Percentiles rank a stretch among this genome's conserved stretches.
Evolutionary conservation across 2,329 filamentous ascomycete genomes (phyloP).

Genomic region (Furcasterigmium sp.): DNA sequence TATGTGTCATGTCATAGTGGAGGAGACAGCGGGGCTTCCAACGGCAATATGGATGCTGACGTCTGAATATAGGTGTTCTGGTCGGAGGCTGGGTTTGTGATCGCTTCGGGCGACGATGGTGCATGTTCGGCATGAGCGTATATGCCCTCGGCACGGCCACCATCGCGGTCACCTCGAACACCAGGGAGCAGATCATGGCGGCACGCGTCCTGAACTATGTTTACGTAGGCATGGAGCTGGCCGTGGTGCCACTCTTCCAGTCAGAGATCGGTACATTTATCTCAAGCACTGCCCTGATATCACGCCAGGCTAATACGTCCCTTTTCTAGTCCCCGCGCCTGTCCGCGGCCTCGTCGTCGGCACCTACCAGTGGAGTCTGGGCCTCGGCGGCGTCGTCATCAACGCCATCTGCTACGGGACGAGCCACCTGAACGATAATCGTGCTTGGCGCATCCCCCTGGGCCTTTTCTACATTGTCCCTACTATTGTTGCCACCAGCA

Average conservation of each 20-base stretch:
- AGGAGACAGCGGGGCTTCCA: too few species aligned
- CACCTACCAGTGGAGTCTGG: conserved; percentile 20
- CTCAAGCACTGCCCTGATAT: neutral
- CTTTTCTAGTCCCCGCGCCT: conserved; percentile 15
- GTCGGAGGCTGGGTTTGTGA: conserved; percentile 16
- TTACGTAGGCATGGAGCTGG: conserved; percentile 33
- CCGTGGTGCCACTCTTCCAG: conserved; percentile 29
- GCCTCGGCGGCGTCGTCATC: conserved; percentile 13
- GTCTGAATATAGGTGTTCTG: conserved; percentile 11
- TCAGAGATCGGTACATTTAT: conserved; percentile 20
- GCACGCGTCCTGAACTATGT: conserved; percentile 29
- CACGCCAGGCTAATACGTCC: neutral
- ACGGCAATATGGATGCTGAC: too few species aligned
- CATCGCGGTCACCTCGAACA: conserved; percentile 23
- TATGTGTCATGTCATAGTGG: conserved; percentile 11
- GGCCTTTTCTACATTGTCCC: conserved; percentile 27
- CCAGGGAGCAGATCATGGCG: conserved; percentile 24
- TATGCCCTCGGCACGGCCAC: conserved; percentile 24
- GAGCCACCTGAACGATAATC: conserved; percentile 19
- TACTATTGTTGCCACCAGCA: conserved; percentile 15
- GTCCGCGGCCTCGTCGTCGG: conserved; percentile 26
- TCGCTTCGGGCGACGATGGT: conserved; percentile 18
- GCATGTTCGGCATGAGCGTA: conserved; percentile 12
- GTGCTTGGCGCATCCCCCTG: conserved; percentile 26
- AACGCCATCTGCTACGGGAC: conserved; percentile 21